Conservation (phyloP, 352 stramenopile genomes). For the Phytopythium oedochilum region DNA sequence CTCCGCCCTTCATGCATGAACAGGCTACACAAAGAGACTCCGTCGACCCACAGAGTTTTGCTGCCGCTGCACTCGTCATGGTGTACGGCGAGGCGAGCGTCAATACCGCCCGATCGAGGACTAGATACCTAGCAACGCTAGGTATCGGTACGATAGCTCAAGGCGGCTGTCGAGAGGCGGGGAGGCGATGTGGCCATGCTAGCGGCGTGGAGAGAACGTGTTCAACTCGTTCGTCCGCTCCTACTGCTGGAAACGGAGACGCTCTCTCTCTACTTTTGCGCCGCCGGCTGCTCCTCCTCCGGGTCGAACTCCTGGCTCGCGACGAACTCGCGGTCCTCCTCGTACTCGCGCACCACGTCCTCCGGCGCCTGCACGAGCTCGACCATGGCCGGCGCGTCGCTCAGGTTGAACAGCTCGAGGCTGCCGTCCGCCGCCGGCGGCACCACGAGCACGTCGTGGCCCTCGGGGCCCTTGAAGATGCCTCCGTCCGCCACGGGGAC, state of each 20-base stretch:
- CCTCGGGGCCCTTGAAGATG: constrained; percentile 53
- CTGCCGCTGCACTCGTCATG: too few species aligned
- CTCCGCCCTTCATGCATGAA: not conserved
- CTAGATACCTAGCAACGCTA: too few species aligned
- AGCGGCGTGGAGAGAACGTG: too few species aligned
- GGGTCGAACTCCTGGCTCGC: constrained; percentile 3
- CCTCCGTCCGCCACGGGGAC: constrained; percentile 53
- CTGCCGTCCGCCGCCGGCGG: constrained; percentile 56
- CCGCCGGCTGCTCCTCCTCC: not conserved
- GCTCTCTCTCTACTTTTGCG: not conserved
- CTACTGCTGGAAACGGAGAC: too few species aligned
- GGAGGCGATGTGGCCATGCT: too few species aligned
- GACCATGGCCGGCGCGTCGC: constrained; percentile 71
- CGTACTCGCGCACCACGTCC: constrained; percentile 76
- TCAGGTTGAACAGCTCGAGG: constrained; percentile 82
- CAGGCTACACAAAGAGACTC: too few species aligned
- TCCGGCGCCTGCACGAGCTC: constrained; percentile 77
- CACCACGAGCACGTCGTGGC: constrained; percentile 65
- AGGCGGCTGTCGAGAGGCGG: too few species aligned
- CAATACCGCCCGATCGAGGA: too few species aligned
- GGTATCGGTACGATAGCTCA: too few species aligned
- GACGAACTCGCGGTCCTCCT: constrained; percentile 31
- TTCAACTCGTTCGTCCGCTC: too few species aligned
- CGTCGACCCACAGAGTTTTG: too few species aligned
- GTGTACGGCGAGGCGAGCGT: too few species aligned